Evolutionary conservation across 169 alveolate species (phyloP).

Genomic region (Plasmodium adleri): DNA sequence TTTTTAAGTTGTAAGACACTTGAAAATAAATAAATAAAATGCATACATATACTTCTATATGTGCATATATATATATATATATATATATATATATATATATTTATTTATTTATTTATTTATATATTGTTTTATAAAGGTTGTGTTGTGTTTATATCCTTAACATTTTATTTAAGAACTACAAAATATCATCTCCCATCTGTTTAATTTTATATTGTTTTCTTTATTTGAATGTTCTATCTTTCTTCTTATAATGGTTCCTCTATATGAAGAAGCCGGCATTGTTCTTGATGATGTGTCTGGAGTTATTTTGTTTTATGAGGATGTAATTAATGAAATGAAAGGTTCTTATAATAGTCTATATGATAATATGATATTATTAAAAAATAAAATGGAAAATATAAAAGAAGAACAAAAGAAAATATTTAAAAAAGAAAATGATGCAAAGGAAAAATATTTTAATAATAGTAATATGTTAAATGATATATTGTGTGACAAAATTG

Average conservation of each 20-base stretch:
- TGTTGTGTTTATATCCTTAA: too few relatives aligned
- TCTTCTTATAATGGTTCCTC: neutral
- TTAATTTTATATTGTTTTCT: neutral
- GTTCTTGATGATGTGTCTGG: neutral
- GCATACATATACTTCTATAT: neutral
- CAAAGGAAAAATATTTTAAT: neutral
- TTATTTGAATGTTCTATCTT: neutral
- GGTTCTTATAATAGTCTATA: conserved; percentile 21
- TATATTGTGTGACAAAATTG: conserved; percentile 15
- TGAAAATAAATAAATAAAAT: too few relatives aligned
- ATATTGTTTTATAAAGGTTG: too few relatives aligned
- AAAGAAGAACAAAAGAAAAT: conserved; percentile 5
- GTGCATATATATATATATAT: neutral
- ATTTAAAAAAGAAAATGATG: neutral
- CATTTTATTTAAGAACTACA: too few relatives aligned
- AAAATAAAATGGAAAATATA: conserved; percentile 25
- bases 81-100: neutral
- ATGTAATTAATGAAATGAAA: conserved; percentile 33
- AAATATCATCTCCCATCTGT: neutral
- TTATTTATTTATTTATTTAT: too few relatives aligned
- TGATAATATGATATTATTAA: conserved; percentile 12
- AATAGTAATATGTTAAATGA: conserved; percentile 45
- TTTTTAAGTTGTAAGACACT: too few relatives aligned
- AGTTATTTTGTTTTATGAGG: conserved; percentile 54
- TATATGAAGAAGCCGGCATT: conserved; percentile 25